Percentiles rank a stretch among this genome's conserved stretches.
These are phyloP conservation scores for Dryas drummondii DNA, from an alignment of 306 rosid species.

Conservation along the genomic window DNA sequence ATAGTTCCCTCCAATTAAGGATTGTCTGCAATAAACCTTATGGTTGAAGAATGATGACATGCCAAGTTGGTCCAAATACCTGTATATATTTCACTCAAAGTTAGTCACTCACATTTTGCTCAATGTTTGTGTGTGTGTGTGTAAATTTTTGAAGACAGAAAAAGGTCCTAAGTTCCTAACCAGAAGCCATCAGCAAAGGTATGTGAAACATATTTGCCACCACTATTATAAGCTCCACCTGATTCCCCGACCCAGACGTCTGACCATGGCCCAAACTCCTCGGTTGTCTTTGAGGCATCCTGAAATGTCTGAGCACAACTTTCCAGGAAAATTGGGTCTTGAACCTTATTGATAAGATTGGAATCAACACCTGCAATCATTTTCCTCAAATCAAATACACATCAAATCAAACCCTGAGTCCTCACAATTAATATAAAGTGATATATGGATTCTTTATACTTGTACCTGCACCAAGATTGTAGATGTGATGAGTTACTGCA, in stretches of 20 bases:
- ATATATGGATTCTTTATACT: too few relatives aligned
- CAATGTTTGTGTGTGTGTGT: background rate
- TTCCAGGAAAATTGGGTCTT: conserved; percentile 49
- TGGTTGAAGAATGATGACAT: conserved; percentile 57
- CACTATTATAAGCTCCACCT: conserved; percentile 79
- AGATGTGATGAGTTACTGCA: conserved; percentile 63
- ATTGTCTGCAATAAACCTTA: conserved; percentile 60
- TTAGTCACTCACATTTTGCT: background rate
- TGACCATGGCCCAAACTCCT: conserved; percentile 37
- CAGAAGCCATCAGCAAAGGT: conserved; percentile 65
- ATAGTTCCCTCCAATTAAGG: conserved; percentile 69
- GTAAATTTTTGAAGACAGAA: background rate
- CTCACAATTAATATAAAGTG: too few relatives aligned
- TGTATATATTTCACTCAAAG: conserved; percentile 8
- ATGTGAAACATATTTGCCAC: conserved; percentile 59
- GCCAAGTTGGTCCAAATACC: conserved; percentile 73
- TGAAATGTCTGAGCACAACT: conserved; percentile 40
- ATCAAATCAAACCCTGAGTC: background rate
- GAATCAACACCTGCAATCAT: conserved; percentile 48
- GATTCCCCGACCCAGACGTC: conserved; percentile 76
- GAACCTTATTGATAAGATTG: conserved; percentile 45
- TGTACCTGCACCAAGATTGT: conserved; percentile 69
- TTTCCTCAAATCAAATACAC: background rate
- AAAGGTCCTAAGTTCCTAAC: conserved; percentile 20
- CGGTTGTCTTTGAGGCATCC: conserved; percentile 25